Evolutionary conservation across 768 basidiomycete genomes (phyloP).

Genomic region (Mrakia frigida): DNA sequence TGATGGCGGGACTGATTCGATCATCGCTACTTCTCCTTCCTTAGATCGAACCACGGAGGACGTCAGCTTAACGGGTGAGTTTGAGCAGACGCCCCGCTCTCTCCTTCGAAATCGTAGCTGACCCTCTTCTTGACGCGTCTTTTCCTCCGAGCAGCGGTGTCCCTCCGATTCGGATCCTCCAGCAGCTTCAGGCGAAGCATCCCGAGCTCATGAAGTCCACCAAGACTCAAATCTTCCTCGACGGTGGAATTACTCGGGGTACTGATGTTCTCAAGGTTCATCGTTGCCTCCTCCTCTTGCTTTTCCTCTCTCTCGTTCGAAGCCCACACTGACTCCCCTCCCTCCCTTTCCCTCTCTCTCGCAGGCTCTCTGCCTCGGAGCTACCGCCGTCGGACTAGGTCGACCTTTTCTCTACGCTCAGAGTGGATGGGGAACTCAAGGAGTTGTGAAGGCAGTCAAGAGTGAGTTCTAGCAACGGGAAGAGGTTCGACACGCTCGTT

Average conservation of each 20-base stretch:
- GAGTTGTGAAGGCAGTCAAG: slow-evolving; percentile 31
- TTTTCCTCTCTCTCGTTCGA: not conserved
- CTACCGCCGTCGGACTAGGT: slow-evolving; percentile 43
- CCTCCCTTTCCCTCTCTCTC: not conserved
- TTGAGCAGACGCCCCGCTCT: not conserved
- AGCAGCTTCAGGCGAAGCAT: not conserved
- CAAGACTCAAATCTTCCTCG: slow-evolving; percentile 19
- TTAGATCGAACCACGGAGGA: slow-evolving; percentile 43
- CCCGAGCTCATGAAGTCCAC: slow-evolving; percentile 7
- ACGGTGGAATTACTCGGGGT: slow-evolving; percentile 52
- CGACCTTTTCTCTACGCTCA: slow-evolving; percentile 66
- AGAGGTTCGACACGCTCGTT: not conserved
- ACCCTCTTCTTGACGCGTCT: not conserved
- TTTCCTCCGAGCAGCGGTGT: not conserved
- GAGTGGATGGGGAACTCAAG: slow-evolving; percentile 15
- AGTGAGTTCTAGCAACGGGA: not conserved
- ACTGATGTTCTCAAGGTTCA: slow-evolving; percentile 48
- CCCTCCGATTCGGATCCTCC: slow-evolving; percentile 8
- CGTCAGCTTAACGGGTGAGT: slow-evolving; percentile 17
- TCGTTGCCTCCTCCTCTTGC: not conserved
- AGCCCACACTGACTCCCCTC: not conserved
- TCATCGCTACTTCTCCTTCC: not conserved
- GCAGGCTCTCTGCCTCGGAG: slow-evolving; percentile 41
- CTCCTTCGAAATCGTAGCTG: not conserved
- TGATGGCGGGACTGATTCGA: not conserved